phyloP scores from a whole-genome alignment of 148 eudicot species.

The Camellia sinensis region DNA sequence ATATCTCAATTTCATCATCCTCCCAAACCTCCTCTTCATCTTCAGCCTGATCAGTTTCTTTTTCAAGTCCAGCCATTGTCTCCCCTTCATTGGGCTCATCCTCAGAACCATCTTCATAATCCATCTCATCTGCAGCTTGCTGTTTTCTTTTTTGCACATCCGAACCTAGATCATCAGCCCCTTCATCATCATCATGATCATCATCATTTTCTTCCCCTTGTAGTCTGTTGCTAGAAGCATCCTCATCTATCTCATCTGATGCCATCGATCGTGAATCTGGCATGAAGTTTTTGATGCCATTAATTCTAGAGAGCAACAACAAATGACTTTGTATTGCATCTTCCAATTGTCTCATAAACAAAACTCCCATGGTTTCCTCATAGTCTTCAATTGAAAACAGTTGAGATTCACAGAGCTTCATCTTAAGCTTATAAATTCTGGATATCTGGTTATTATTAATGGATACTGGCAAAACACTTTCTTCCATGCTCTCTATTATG shows the following conservation, averaged over 20 bases:
- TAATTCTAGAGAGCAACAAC: constrained; percentile 54
- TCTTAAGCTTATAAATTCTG: constrained; percentile 67
- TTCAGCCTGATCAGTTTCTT: constrained; percentile 38
- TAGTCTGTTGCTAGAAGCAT: constrained; percentile 24
- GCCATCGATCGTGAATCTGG: constrained; percentile 35
- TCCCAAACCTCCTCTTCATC: constrained; percentile 21
- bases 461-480: constrained; percentile 47
- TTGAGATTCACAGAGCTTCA: constrained; percentile 59
- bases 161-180: constrained; percentile 62
- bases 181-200: constrained; percentile 45
- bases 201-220: constrained; percentile 30
- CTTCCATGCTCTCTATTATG: constrained; percentile 72
- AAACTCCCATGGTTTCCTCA: constrained; percentile 38
- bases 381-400: constrained; percentile 54
- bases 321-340: constrained; percentile 72
- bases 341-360: constrained; percentile 53
- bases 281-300: constrained; percentile 50
- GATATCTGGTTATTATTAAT: constrained; percentile 25
- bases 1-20: constrained; percentile 21
- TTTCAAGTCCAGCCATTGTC: constrained; percentile 25
- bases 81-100: constrained; percentile 39
- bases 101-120: constrained; percentile 68
- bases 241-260: constrained; percentile 44
- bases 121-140: constrained; percentile 72
- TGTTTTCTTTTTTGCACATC: constrained; percentile 61